Base-by-base conservation (phyloP, 2,329 filamentous ascomycete genomes). In the Ceratocystis lukuohia region DNA sequence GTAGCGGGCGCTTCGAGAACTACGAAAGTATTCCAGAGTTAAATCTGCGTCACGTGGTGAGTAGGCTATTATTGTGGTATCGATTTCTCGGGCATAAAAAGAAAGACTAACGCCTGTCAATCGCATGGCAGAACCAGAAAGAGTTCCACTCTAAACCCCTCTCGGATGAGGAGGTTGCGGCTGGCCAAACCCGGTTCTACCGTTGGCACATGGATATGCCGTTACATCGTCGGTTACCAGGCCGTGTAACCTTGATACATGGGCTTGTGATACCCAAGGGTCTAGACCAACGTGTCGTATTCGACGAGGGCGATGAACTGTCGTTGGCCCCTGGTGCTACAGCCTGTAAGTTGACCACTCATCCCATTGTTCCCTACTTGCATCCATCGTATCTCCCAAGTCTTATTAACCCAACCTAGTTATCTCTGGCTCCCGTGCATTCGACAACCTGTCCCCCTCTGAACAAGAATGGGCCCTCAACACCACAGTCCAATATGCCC, bases 171-270 rank as follows among this genome's bases (percentile, higher is more conserved):
- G 44, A 68, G 53, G 62, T 68, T 64, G 66, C 63, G 12, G 66
- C 46, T 17, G 66, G 66, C 46, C 57, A 68, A 20, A 68, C 66
- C 33, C 66, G 66, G 20, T 68, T 68, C 30, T 68, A 68, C 25
- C 63, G 66, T 7, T 68, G 66, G 66, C 66, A 68, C 28, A 65
- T 68, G 63, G 66, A 68, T 20, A 68, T 68, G 66, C 66, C 66
- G 8, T 28, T 68, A 2, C 66, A 68, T 59, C 63, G 64, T 20
- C 66, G 63, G 17, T 61, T 68, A 20, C 66, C 66, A 3, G 66
- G 66, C 59, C 66, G 66, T 37, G 66, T 68, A 22, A 68, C 66
- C 22, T 30, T 68, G 20, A 68, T 68, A 30, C 66, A 68, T 10
- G 66, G 66, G 22, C 63, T 68, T 4, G 45, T 65, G 20, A 68